Base-by-base conservation (phyloP, 257 asterid species). In the Datura wrightii region DNA sequence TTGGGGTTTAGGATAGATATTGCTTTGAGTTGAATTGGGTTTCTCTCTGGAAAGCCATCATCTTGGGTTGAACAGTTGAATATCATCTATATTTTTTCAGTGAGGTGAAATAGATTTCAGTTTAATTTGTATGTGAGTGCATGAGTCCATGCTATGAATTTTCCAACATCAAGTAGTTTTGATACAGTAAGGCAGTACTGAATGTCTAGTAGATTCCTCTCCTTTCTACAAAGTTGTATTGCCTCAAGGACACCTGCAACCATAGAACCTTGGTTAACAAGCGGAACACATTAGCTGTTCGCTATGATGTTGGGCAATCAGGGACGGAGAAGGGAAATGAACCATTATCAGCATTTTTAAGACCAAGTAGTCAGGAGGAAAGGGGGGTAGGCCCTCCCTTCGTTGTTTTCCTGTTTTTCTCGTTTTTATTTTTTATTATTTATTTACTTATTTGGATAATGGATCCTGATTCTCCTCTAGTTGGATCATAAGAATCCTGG, bases 391-490 rank as follows among this genome's bases (percentile, higher is more conserved):
- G 18, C 15, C 24, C 39, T 44, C 10, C 15, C 2, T 44, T 44
- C 39, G 56, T 19, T 11, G 55, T 46, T 42, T 44, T 44, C 79
- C 56, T 44, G 39, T 3, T 44, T 72, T 37, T 70, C 53, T 14
- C 63, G 8, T 24, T 62, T 62, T 4, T 42, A 19, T 62, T 24
- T 65, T 3, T 48, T 6, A 19, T 60, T 36, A 13, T 16, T 44
- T 85, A 42, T 14, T 19, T 69, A 31, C 15, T 52, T 83, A 10
- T 3, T 37, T 83, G 53, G 31, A 15, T 18, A 4, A 67, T 78
- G 46, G 58, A 19, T 72, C 11, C 37, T 72, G 80, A 41, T 72
- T 72, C 58, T 72, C 80, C 36, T 66, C 11, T 52, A 41, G 67
- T 48, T 13, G 52, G 36, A 46, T 24, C 59, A 46, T 71, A 42